These are phyloP conservation scores for Pulveroboletus sp. DNA, from an alignment of 768 basidiomycete species.

Conservation along the genomic window DNA sequence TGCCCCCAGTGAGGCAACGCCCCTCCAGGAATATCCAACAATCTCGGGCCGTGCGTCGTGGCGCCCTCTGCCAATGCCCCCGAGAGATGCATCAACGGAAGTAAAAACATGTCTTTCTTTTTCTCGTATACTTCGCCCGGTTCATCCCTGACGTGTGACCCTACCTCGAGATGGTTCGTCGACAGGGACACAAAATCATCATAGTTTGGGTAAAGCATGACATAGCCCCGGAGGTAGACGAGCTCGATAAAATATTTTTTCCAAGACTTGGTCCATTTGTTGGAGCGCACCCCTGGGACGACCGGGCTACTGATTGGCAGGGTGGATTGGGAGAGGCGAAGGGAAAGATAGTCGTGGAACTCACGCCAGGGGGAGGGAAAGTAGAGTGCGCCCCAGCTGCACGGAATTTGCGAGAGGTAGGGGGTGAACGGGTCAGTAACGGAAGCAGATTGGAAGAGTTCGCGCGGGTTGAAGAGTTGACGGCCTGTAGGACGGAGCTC, in stretches of 20 bases:
- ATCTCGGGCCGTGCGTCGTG: conserved; percentile 14
- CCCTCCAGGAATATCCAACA: conserved; percentile 58
- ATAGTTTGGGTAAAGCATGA: conserved; percentile 89
- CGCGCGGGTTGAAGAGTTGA: conserved; percentile 59
- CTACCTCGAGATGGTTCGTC: conserved; percentile 86
- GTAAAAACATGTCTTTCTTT: conserved; percentile 58
- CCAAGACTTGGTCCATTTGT: conserved; percentile 79
- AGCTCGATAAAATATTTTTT: conserved; percentile 89
- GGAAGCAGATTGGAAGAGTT: conserved; percentile 43
- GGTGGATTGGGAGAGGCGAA: conserved; percentile 55
- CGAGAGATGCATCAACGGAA: conserved; percentile 60
- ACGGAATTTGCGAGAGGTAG: conserved; percentile 82
- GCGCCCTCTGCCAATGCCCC: conserved; percentile 10
- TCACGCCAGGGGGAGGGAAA: conserved; percentile 88
- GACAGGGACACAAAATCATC: conserved; percentile 67
- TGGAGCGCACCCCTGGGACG: conserved; percentile 75
- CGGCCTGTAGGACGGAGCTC: conserved; percentile 69
- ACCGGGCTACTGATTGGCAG: conserved; percentile 38
- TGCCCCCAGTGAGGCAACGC: conserved; percentile 47
- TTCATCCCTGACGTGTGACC: conserved; percentile 66
- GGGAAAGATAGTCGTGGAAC: conserved; percentile 71
- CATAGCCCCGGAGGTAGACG: conserved; percentile 73
- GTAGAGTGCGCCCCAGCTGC: conserved; percentile 90
- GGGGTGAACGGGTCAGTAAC: conserved; percentile 51
- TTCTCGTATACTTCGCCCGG: conserved; percentile 43